Evolutionary conservation across 176 grass and related monocot genomes (phyloP).

Genomic region (Guadua angustifolia): DNA sequence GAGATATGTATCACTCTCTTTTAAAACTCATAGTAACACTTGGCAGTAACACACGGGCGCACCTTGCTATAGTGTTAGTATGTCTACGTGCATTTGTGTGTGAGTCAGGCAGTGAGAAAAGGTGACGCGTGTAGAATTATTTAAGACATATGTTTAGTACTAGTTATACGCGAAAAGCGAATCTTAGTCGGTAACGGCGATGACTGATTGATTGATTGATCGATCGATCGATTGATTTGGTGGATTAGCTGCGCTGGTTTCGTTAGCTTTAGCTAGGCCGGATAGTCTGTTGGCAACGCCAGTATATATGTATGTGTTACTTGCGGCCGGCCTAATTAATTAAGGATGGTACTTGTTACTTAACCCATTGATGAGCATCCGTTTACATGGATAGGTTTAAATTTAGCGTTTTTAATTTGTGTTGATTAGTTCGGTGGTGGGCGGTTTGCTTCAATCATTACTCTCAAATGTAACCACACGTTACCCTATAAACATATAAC

Average conservation of each 20-base stretch:
- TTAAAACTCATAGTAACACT: too few species aligned
- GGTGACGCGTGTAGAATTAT: not conserved
- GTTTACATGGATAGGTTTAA: conserved; percentile 1
- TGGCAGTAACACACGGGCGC: too few species aligned
- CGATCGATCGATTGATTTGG: not conserved
- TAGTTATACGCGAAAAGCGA: not conserved
- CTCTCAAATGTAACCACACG: not conserved
- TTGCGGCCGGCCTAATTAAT: conserved; percentile 26
- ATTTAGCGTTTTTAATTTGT: not conserved
- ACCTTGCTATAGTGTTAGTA: too few species aligned
- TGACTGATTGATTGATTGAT: conserved; percentile 26
- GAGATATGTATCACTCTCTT: too few species aligned
- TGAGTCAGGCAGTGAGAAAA: not conserved
- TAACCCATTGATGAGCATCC: not conserved
- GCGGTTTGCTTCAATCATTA: not conserved
- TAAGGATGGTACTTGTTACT: not conserved
- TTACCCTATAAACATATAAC: not conserved
- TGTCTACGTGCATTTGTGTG: not conserved
- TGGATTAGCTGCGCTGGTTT: not conserved
- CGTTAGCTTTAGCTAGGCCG: not conserved
- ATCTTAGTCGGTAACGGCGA: conserved; percentile 41
- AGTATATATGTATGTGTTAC: not conserved
- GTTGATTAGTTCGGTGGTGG: not conserved
- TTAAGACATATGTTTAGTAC: not conserved
- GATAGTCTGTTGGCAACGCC: not conserved